Evolutionary conservation across 805 yeast species (phyloP), one percentile per base, ranked within the genome.

Genomic region (Starmerella vaccinii): DNA sequence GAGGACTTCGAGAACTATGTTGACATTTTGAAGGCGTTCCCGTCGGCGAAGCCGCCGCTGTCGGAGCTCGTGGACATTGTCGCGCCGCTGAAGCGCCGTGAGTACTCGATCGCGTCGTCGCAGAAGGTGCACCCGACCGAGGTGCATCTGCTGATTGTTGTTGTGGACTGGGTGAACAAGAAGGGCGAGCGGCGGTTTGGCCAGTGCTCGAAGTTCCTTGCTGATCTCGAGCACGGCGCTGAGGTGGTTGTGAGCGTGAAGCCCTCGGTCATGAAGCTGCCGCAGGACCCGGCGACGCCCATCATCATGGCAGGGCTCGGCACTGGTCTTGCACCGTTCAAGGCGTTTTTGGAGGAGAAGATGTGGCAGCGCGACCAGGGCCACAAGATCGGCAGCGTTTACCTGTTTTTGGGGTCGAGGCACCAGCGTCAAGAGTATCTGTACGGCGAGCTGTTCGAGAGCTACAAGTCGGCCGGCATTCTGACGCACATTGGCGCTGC

Each of bases 381-480:
- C 46, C 66, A 76, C 65, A 84, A 82, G 59, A 85, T 90, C 65
- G 97, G 97, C 47, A 90, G 84, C 49, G 78, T 89, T 50, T 89
- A 77, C 73, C 72, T 90, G 62, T 90, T 78, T 72, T 70, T 90
- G 68, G 97, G 97, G 59, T 85, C 97, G 42, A 84, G 97, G 72
- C 97, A 90, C 71, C 84, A 82, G 72, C 82, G 84, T 67, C 95
- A 90, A 70, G 97, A 90, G 71, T 90, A 90, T 63, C 76, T 90
- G 63, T 88, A 90, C 63, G 97, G 97, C 65, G 97, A 90, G 70
- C 74, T 88, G 59, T 90, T 96, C 95, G 97, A 90, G 72, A 95
- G 96, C 30, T 88, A 85, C 69, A 80, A 82, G 70, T 88, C 81
- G 62, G 95, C 95, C 4, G 95, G 95, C 50, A 69, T 90, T 50